A percentile compares a stretch with the other conserved stretches of the same genome.
Evolutionary conservation across 208 protist genomes (phyloP).

Genomic region (Porcisia hertigi): DNA sequence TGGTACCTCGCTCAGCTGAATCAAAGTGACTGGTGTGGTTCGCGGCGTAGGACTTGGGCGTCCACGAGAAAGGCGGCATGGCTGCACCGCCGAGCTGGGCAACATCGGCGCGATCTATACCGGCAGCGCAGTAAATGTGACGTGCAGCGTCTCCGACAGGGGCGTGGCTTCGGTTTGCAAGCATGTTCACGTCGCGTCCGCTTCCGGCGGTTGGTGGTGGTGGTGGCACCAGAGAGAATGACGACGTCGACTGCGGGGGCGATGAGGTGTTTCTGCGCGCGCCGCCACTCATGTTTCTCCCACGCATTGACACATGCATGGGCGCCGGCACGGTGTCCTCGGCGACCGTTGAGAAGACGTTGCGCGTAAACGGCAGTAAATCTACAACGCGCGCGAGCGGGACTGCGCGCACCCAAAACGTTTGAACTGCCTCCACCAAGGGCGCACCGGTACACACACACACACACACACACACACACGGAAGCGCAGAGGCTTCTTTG

Average conservation of each 20-base stretch:
- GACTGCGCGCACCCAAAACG: neutral
- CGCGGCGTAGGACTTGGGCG: constrained; percentile 1
- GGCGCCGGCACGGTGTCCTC: neutral
- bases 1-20: constrained; percentile 1
- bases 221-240: neutral
- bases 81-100: neutral
- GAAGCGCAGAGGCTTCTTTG: neutral
- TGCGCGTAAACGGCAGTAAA: neutral
- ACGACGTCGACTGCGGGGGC: too few species aligned
- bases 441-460: neutral
- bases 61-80: neutral
- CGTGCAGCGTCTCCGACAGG: neutral
- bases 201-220: neutral
- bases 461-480: neutral
- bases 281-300: neutral
- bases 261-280: neutral
- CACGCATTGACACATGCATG: neutral
- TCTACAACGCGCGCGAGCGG: neutral
- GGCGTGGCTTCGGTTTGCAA: neutral
- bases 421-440: neutral
- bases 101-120: neutral
- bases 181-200: neutral
- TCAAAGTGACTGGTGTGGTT: neutral
- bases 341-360: neutral
- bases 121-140: neutral